Evolutionary conservation across 768 basidiomycete species (phyloP), one percentile per base, ranked within the genome.

Genomic region (Auricularia sp.): DNA sequence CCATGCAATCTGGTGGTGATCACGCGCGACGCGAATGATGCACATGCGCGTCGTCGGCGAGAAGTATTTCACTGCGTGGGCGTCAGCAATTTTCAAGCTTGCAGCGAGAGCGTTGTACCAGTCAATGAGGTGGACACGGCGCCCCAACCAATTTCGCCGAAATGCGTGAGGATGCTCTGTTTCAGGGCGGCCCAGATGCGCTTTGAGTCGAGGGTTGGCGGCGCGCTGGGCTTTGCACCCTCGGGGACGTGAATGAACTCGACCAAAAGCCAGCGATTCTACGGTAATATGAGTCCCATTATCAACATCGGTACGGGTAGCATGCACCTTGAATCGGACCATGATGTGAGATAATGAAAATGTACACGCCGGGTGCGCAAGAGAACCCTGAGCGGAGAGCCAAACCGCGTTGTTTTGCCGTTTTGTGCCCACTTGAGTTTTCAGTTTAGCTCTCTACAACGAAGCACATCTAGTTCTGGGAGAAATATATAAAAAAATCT

Each of bases 261-360:
- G 64, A 94, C 86, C 37, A 96, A 84, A 11, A 95, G 75, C 90
- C 92, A 94, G 44, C 93, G 84, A 73, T 94, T 94, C 92, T 93
- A 67, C 47, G 54, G 63, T 14, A 34, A 54, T 61, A 21, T 59
- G 64, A 59, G 29, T 45, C 45, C 13, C 21, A 34, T 54, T 24
- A 24, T n/a, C 36, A 29, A 29, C 29, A 29, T 29, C n/a, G 47
- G 51, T 42, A 21, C 8, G 24, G 3, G 24, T 45, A 51, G 10
- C 36, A 66, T 75, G 68, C 70, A 83, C 85, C 74, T 89, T 89
- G 80, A 88, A 88, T 65, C 88, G 77, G 71, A 89, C 88, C 87
- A 89, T 88, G 14, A 21, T 45, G 44, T 29, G 29, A 29, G 29
- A 29, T 29, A 29, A 29, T 29, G 29, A 29, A 29, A 29, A 29